Evolutionary conservation across 495 filamentous ascomycete genomes (phyloP), one percentile per base, ranked within the genome.

Genomic region (Penicillium paxilli): DNA sequence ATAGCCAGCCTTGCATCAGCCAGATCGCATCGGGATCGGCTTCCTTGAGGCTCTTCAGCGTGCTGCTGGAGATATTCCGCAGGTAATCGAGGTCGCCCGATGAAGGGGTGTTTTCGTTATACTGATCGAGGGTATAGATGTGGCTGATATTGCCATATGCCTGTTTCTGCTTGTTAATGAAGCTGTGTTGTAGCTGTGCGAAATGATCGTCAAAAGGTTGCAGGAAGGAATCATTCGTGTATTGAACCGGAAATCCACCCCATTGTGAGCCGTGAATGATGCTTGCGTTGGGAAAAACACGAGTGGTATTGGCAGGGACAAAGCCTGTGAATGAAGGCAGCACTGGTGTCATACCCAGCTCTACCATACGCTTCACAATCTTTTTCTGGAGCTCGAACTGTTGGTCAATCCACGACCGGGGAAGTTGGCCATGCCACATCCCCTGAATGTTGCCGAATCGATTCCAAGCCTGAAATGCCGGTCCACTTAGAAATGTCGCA

Each of bases 1-100:
- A 83, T 1, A 80, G 63, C 80, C 80, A 83, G 22, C 78, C 80
- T 55, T 83, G 80, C 76, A 83, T 79, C 44, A 81, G 56, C 80
- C 80, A 83, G 6, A 80, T 65, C 1, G 79, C 79, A 7, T 71
- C 57, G 1, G 79, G 70, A 51, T 79, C 75, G 0, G 72, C 80
- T 7, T 71, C 54, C 54, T 81, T 81, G 30, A 83, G 59, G 38
- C 69, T 71, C 14, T 62, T 52, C 66, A 67, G 73, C 0, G 79
- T 82, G 42, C 70, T 72, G n/a, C 56, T 52, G 11, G 75, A 79
- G 23, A 80, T 65, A 49, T 76, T 80, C 17, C 59, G 64, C 12
- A 83, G 65, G 52, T 81, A 80, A 12, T 56, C 66, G 6, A 73
- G 26, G 44, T 80, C 74, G 10, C 76, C 75, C 1, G 77, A 80